Percentiles rank a stretch among this genome's conserved stretches.
Conservation (phyloP, 2,329 filamentous ascomycete species). For the Capronia coronata region DNA sequence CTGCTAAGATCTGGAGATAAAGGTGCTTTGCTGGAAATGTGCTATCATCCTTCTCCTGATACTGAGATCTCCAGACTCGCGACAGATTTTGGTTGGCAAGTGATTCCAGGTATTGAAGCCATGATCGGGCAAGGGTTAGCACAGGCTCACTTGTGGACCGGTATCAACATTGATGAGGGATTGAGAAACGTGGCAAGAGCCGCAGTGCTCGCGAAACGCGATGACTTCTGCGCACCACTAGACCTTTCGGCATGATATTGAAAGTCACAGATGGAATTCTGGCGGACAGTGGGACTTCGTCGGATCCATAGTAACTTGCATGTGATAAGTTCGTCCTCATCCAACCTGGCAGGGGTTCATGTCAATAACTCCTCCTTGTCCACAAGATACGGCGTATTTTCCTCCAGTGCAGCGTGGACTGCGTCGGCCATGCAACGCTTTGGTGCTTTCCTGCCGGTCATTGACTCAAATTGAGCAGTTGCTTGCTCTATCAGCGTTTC, state of each 20-base stretch:
- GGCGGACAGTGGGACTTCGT: too few species aligned
- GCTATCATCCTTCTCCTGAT: slow-evolving; percentile 67
- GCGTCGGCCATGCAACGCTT: slow-evolving; percentile 64
- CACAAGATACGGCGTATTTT: slow-evolving; percentile 17
- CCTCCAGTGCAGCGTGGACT: slow-evolving; percentile 35
- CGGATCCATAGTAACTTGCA: too few species aligned
- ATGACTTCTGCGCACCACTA: background rate
- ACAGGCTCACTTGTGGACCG: slow-evolving; percentile 59
- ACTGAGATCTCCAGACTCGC: slow-evolving; percentile 61
- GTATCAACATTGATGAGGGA: slow-evolving; percentile 47
- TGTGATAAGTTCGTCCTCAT: too few species aligned
- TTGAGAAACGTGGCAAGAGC: slow-evolving; percentile 14
- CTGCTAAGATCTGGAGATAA: slow-evolving; percentile 45
- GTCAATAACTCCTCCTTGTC: slow-evolving; percentile 17
- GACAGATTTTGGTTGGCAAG: slow-evolving; percentile 59
- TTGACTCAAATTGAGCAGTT: slow-evolving; percentile 74
- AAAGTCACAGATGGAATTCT: too few species aligned
- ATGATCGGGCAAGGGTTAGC: slow-evolving; percentile 72
- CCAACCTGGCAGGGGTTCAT: background rate
- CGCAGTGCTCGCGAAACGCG: slow-evolving; percentile 5
- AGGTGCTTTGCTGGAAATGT: slow-evolving; percentile 73
- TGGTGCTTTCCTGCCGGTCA: slow-evolving; percentile 67
- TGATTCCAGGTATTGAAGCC: slow-evolving; percentile 69
- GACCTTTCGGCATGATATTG: too few species aligned
- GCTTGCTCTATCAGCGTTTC: slow-evolving; percentile 73